Evolutionary conservation across 805 yeast genomes (phyloP).

Genomic region (Candida incommunis): DNA sequence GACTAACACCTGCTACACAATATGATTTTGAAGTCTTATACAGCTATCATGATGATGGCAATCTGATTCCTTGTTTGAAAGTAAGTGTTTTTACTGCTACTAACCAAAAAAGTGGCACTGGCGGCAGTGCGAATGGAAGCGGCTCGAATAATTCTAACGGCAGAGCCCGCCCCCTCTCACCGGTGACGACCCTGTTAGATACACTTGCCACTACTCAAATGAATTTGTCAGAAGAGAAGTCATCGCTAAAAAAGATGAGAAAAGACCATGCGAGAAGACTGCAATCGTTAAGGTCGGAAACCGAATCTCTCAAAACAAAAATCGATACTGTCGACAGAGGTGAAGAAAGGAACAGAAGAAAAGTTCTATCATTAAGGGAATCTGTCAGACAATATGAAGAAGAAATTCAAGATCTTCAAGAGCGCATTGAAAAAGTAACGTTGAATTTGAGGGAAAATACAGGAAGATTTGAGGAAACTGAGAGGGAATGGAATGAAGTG

Average conservation of each 20-base stretch:
- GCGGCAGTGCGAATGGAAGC: too few species aligned
- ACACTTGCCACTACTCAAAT: constrained; percentile 51
- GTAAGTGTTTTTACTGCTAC: constrained; percentile 10
- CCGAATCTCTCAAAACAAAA: constrained; percentile 36
- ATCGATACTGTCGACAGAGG: constrained; percentile 34
- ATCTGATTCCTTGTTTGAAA: constrained; percentile 6
- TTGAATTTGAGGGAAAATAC: neutral
- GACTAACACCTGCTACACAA: constrained; percentile 49
- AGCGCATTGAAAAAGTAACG: constrained; percentile 2
- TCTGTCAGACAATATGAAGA: constrained; percentile 28
- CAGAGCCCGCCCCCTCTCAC: constrained; percentile 31
- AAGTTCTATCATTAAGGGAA: constrained; percentile 36
- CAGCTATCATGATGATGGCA: constrained; percentile 16
- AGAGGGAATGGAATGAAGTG: neutral
- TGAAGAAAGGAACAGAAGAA: constrained; percentile 42
- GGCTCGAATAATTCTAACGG: constrained; percentile 13
- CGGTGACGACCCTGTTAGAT: constrained; percentile 49
- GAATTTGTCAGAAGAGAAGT: constrained; percentile 41
- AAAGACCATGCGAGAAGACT: constrained; percentile 45
- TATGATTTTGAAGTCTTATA: constrained; percentile 40
- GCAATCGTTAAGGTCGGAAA: constrained; percentile 37
- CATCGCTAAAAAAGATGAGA: constrained; percentile 40
- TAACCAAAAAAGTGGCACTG: constrained; percentile 3
- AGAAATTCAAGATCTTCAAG: constrained; percentile 17
- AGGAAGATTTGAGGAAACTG: neutral